Base-by-base conservation (phyloP, 306 rosid genomes). In the Lablab purpureus region DNA sequence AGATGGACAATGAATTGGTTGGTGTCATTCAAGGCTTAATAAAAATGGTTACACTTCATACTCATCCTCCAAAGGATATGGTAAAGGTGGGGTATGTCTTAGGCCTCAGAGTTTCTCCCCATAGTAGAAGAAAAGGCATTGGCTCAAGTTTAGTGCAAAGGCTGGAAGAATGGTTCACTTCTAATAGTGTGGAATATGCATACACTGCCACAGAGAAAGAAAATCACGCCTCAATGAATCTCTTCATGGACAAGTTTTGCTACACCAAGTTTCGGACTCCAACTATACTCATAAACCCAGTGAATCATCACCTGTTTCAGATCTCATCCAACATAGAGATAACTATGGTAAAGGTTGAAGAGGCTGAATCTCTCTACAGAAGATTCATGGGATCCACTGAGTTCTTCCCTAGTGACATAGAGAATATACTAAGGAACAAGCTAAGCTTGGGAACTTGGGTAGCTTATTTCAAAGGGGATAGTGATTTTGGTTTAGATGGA, bases 141-240 rank as follows among this genome's bases (percentile, higher is more conserved):
- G 97, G 89, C 3, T 85, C 90, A 2, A 75, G 84, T 36, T 83
- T 90, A 9, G 90, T 90, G 19, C 72, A 80, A 14, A 85, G 77
- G 25, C 46, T 92, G 10, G 96, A 92, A 82, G 84, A 90, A 71
- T 92, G 97, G 97, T 89, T 92, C 81, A 65, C 7, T 10, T 50
- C 83, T 22, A 85, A 92, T 45, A 91, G 84, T 34, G 94, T 87
- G 34, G 98, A 93, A 32, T 89, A 84, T 36, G 81, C 91, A 1
- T 91, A 91, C 78, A 80, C 88, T 92, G 98, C 98, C 0, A 91
- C 94, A 2, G 91, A 91, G 84, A 93, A 93, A 76, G 91, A 88
- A 3, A 91, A 93, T 51, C 80, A 84, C n/a, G 94, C 96, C 36
- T 93, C 96, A 1, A 71, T 85, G 6, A 81, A 72, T 11, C 91